Evolutionary conservation across 768 basidiomycete species (phyloP).

Genomic region (Cantharellus cinnabarinus): DNA sequence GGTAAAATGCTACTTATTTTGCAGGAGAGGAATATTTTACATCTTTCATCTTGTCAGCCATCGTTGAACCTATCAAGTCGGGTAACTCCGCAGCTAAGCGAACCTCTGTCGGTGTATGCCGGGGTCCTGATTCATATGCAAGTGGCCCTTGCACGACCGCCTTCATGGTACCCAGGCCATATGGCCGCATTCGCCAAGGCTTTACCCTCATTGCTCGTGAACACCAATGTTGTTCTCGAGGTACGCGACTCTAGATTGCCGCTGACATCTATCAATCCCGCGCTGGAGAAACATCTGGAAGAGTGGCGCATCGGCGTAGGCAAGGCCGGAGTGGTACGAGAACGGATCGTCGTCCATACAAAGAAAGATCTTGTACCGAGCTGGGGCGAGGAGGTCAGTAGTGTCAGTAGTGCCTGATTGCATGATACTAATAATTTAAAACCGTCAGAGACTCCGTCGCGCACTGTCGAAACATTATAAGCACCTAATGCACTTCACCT

Average conservation of each 20-base stretch:
- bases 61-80: too few relatives aligned
- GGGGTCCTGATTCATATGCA: too few relatives aligned
- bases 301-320: conserved; percentile 7
- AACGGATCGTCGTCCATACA: conserved; percentile 78
- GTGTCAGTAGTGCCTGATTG: background rate
- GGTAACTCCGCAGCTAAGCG: too few relatives aligned
- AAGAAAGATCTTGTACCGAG: conserved; percentile 81
- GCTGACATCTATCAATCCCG: conserved; percentile 80
- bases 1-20: too few relatives aligned
- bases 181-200: conserved; percentile 74
- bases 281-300: conserved; percentile 40
- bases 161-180: conserved; percentile 89
- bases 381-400: conserved; percentile 67
- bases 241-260: conserved; percentile 84
- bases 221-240: conserved; percentile 84
- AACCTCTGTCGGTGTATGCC: too few relatives aligned
- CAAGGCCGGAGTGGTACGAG: conserved; percentile 31
- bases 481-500: conserved; percentile 9
- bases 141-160: conserved; percentile 1
- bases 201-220: conserved; percentile 54
- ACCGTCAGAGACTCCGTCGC: conserved; percentile 43
- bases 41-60: too few relatives aligned
- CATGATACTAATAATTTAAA: background rate
- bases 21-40: too few relatives aligned
- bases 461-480: conserved; percentile 8